A percentile compares a stretch with the other conserved stretches of the same genome.
These are phyloP conservation scores for Aspergillus sp. DNA, from an alignment of 2,329 filamentous ascomycete species.

Conservation along the genomic window DNA sequence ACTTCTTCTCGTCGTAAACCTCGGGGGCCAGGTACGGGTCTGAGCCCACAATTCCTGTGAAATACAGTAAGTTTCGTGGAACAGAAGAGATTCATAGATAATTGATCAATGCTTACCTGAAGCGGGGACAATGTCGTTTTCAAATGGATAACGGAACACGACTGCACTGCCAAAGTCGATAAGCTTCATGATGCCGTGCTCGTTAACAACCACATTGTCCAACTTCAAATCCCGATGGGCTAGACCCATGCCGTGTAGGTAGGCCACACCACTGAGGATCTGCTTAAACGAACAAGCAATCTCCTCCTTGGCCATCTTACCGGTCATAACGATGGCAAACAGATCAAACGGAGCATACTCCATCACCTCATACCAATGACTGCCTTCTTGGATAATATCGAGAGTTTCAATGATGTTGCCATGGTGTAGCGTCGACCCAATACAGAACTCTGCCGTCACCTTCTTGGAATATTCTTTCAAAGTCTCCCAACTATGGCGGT, in stretches of 20 bases:
- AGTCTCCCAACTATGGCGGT: slow-evolving; percentile 85
- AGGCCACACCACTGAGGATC: slow-evolving; percentile 88
- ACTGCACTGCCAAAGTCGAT: slow-evolving; percentile 98
- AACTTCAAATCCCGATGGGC: slow-evolving; percentile 93
- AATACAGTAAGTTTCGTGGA: slow-evolving; percentile 6
- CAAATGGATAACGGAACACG: slow-evolving; percentile 95
- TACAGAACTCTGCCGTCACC: slow-evolving; percentile 95
- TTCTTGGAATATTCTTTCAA: slow-evolving; percentile 98
- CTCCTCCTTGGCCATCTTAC: slow-evolving; percentile 90
- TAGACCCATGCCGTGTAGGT: slow-evolving; percentile 88
- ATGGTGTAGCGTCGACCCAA: slow-evolving; percentile 92
- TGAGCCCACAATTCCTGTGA: slow-evolving; percentile 67
- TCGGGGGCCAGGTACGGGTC: slow-evolving; percentile 96
- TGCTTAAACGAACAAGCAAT: slow-evolving; percentile 87
- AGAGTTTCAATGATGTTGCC: slow-evolving; percentile 98
- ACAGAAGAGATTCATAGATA: not conserved
- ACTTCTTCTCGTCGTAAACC: slow-evolving; percentile 88
- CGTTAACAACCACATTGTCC: slow-evolving; percentile 96
- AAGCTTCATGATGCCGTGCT: slow-evolving; percentile 96
- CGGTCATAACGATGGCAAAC: slow-evolving; percentile 98
- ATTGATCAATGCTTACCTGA: slow-evolving; percentile 55
- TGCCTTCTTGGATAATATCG: slow-evolving; percentile 91
- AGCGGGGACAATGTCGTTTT: slow-evolving; percentile 75
- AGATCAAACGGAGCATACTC: slow-evolving; percentile 94
- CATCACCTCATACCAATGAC: slow-evolving; percentile 97